Conservation (phyloP, 2,329 filamentous ascomycete genomes). For the Lasiodiplodia sp. region DNA sequence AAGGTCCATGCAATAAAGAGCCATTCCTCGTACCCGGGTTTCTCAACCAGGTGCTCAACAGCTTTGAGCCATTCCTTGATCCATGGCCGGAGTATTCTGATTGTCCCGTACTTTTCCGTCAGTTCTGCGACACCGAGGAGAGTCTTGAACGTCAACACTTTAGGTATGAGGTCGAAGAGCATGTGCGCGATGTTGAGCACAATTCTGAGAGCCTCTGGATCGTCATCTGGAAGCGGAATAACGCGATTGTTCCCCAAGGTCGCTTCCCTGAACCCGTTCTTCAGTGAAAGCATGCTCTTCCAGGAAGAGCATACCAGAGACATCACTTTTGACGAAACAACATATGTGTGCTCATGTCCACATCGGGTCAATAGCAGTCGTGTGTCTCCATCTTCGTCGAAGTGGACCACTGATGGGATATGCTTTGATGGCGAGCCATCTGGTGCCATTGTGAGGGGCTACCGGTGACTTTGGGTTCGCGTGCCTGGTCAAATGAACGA, state of each 20-base stretch:
- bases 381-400: slow-evolving; percentile 12
- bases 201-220: slow-evolving; percentile 12
- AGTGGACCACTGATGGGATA: not conserved
- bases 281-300: not conserved
- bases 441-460: not conserved
- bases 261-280: slow-evolving; percentile 4
- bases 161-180: slow-evolving; percentile 4
- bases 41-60: not conserved
- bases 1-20: slow-evolving; percentile 14
- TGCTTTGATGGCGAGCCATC: not conserved
- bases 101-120: slow-evolving; percentile 24
- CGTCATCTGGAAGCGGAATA: slow-evolving; percentile 28
- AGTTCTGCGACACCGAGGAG: slow-evolving; percentile 10
- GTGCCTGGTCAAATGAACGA: no score
- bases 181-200: slow-evolving; percentile 30
- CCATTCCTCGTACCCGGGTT: slow-evolving; percentile 14
- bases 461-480: not conserved
- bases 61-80: slow-evolving; percentile 4
- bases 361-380: not conserved
- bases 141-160: not conserved
- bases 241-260: not conserved
- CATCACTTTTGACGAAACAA: slow-evolving; percentile 13
- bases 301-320: not conserved
- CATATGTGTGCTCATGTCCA: not conserved
- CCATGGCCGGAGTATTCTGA: slow-evolving; percentile 17